Percentiles rank a stretch among this genome's conserved stretches.
phyloP scores from a whole-genome alignment of 2,329 filamentous ascomycete species.

The Nothophaeocryptopus gaeumannii region DNA sequence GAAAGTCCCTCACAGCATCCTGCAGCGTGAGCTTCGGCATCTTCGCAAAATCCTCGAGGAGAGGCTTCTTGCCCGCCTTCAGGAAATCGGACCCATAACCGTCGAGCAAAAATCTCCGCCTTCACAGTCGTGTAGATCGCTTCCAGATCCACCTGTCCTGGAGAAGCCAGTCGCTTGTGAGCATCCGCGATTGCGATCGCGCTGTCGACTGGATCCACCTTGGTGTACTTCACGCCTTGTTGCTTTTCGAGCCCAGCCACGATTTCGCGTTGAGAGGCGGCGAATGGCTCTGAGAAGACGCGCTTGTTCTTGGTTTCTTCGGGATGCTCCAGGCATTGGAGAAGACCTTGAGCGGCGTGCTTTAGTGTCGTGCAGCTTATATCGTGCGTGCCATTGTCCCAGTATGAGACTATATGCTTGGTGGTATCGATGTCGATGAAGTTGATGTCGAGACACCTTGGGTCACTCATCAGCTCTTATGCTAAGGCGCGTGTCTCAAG shows the following conservation, averaged over 20 bases:
- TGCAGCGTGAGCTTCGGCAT: slow-evolving; percentile 13
- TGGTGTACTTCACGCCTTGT: slow-evolving; percentile 55
- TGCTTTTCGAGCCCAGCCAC: slow-evolving; percentile 64
- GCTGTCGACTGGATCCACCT: slow-evolving; percentile 32
- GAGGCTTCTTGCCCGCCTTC: slow-evolving; percentile 10
- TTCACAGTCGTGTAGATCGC: slow-evolving; percentile 10
- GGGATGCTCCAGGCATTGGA: slow-evolving; percentile 29
- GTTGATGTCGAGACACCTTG: slow-evolving; percentile 11
- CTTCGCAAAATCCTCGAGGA: slow-evolving; percentile 12
- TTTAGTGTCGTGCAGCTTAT: slow-evolving; percentile 31
- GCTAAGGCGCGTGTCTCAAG: slow-evolving; percentile 1
- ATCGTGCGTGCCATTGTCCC: slow-evolving; percentile 33
- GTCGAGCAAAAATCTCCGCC: slow-evolving; percentile 17
- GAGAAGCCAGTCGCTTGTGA: slow-evolving; percentile 9
- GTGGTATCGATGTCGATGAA: slow-evolving; percentile 17
- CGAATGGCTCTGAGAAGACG: slow-evolving; percentile 65
- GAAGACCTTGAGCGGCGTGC: slow-evolving; percentile 31
- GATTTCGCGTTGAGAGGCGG: slow-evolving; percentile 59
- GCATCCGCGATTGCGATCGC: slow-evolving; percentile 9
- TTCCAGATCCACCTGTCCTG: slow-evolving; percentile 6
- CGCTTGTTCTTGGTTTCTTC: slow-evolving; percentile 33
- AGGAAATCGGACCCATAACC: slow-evolving; percentile 14
- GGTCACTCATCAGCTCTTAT: slow-evolving; percentile 14
- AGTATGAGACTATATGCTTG: slow-evolving; percentile 19
- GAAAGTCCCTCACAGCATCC: slow-evolving; percentile 3